A percentile compares a stretch with the other conserved stretches of the same genome.
These are phyloP conservation scores for Coemansia sp. DNA, from an alignment of 192 early-diverging fungal species.

Conservation along the genomic window DNA sequence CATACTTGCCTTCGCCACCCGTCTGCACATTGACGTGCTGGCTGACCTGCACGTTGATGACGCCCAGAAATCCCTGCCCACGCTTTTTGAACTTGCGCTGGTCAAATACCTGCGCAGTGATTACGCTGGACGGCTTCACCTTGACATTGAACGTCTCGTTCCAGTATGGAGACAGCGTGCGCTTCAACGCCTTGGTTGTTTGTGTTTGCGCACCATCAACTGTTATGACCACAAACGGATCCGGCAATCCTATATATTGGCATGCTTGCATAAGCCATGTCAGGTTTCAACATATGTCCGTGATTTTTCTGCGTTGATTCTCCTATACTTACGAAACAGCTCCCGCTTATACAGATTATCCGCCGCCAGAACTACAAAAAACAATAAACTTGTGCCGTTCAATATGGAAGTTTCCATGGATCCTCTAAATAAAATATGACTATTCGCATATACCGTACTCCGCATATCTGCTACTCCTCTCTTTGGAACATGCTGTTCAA, in stretches of 20 bases:
- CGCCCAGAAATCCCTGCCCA: conserved; percentile 88
- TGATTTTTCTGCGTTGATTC: neutral
- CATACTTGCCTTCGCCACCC: conserved; percentile 61
- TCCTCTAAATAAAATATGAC: no score
- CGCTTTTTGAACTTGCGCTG: conserved; percentile 95
- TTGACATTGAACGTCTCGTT: conserved; percentile 69
- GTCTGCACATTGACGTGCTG: conserved; percentile 75
- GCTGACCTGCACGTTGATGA: conserved; percentile 81
- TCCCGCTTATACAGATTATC: conserved; percentile 90
- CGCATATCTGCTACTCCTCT: no score
- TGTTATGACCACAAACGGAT: conserved; percentile 95
- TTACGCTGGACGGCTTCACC: conserved; percentile 59
- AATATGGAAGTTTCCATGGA: no score
- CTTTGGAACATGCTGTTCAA: no score
- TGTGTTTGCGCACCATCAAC: conserved; percentile 96
- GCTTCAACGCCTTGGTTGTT: conserved; percentile 81
- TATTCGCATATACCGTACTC: no score
- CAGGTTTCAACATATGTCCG: neutral
- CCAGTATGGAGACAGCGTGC: conserved; percentile 95
- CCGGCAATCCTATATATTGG: conserved; percentile 63
- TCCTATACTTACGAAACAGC: conserved; percentile 64
- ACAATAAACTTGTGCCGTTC: no score
- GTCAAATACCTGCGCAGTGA: conserved; percentile 97
- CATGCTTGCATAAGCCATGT: neutral
- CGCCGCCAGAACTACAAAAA: conserved; percentile 73